Conservation (phyloP, 1,139 yeast species). For the Blastobotrys apis region DNA sequence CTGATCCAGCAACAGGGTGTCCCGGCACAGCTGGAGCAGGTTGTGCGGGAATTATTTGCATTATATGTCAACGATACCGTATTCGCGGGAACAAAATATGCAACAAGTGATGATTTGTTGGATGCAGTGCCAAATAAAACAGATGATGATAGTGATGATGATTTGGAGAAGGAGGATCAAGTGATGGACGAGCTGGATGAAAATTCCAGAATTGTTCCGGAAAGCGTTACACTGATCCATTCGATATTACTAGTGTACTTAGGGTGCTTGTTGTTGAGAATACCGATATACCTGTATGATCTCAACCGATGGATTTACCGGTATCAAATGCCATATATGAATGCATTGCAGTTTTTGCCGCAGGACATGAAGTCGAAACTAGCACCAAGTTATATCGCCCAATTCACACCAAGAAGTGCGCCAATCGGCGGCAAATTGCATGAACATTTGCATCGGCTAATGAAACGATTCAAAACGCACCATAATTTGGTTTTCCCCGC, state of each 20-base stretch:
- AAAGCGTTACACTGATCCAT: slow-evolving; percentile 14
- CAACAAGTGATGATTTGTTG: slow-evolving; percentile 8
- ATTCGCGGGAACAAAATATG: slow-evolving; percentile 22
- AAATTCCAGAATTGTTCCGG: background rate
- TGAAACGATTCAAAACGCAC: slow-evolving; percentile 14
- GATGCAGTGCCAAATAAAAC: slow-evolving; percentile 2
- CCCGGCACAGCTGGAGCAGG: slow-evolving; percentile 38
- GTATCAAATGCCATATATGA: slow-evolving; percentile 30
- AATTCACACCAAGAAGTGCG: slow-evolving; percentile 18
- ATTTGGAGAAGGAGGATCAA: slow-evolving; percentile 1
- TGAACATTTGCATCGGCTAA: slow-evolving; percentile 14
- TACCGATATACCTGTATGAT: slow-evolving; percentile 32
- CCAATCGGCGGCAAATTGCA: slow-evolving; percentile 20
- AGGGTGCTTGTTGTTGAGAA: slow-evolving; percentile 26
- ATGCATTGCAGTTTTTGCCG: slow-evolving; percentile 23
- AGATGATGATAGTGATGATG: slow-evolving; percentile 1
- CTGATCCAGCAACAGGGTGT: slow-evolving; percentile 36
- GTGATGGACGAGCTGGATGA: background rate
- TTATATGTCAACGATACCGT: slow-evolving; percentile 34
- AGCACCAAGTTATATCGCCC: slow-evolving; percentile 14
- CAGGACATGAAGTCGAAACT: slow-evolving; percentile 17
- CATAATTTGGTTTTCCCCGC: slow-evolving; percentile 24
- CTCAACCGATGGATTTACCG: slow-evolving; percentile 31
- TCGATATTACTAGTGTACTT: slow-evolving; percentile 28
- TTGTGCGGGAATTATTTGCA: slow-evolving; percentile 53